Percentiles rank a stretch among this genome's conserved stretches.
phyloP scores from a whole-genome alignment of 106 monocot genomes.

The Cymbidium sinense region DNA sequence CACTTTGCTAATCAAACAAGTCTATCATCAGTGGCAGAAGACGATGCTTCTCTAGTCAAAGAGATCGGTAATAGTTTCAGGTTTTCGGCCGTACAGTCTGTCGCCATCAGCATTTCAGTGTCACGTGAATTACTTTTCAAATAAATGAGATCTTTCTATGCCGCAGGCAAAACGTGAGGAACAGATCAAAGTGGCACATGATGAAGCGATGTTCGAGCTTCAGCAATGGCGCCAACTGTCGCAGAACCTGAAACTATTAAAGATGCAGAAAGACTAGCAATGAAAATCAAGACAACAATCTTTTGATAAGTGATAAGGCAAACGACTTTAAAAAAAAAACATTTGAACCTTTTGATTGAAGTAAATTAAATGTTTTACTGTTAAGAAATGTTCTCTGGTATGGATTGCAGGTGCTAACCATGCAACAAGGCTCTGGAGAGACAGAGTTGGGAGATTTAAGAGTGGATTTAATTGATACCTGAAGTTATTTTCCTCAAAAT shows the following conservation, averaged over 20 bases:
- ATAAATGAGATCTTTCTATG: background rate
- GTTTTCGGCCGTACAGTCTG: conserved; percentile 75
- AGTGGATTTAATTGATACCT: conserved; percentile 7
- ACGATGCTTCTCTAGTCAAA: conserved; percentile 70
- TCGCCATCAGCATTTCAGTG: background rate
- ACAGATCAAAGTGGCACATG: conserved; percentile 77
- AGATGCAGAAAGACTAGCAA: conserved; percentile 10
- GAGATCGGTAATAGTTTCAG: conserved; percentile 73
- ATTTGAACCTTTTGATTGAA: background rate
- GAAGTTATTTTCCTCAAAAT: background rate
- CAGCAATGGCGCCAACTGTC: conserved; percentile 13
- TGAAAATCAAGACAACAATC: conserved; percentile 3
- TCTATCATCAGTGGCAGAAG: conserved; percentile 56
- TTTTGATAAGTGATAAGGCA: conserved; percentile 67
- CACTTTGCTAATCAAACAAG: background rate
- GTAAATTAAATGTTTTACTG: background rate
- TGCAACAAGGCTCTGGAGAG: conserved; percentile 90
- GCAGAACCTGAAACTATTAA: conserved; percentile 16
- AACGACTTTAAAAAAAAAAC: background rate
- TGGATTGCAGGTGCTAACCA: conserved; percentile 47
- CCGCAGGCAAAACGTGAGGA: conserved; percentile 76
- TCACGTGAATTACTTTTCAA: background rate
- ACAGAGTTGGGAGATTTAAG: conserved; percentile 43
- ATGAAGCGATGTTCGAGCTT: conserved; percentile 88
- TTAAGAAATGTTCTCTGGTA: background rate